Conservation (phyloP, 176 grass and related monocot genomes). For the Juncus inflexus region DNA sequence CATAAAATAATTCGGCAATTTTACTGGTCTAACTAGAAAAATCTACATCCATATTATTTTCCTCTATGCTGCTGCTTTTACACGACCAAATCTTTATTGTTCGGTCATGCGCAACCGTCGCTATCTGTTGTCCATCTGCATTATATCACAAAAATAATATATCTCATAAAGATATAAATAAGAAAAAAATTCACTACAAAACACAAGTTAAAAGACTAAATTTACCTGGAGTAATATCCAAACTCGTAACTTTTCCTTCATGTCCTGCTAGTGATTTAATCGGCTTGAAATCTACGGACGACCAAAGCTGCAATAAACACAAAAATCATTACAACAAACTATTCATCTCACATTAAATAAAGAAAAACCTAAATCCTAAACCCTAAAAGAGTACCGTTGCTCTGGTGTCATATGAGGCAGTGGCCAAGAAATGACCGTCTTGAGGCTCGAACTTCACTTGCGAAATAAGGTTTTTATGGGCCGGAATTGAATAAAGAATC, state of each 20-base stretch:
- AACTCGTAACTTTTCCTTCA: conserved; percentile 90
- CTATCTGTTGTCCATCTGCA: conserved; percentile 95
- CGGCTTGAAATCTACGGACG: conserved; percentile 81
- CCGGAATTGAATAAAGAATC: conserved; percentile 85
- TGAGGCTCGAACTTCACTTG: conserved; percentile 97
- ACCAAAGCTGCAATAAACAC: conserved; percentile 66
- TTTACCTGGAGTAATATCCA: conserved; percentile 92
- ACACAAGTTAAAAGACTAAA: neutral
- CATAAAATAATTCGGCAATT: too few species aligned
- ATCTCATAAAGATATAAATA: neutral
- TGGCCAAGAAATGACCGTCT: conserved; percentile 83
- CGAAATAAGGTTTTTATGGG: conserved; percentile 85
- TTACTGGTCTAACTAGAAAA: conserved; percentile 2
- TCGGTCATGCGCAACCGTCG: conserved; percentile 85
- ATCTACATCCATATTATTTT: conserved; percentile 76
- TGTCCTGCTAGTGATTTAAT: conserved; percentile 83
- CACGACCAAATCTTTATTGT: conserved; percentile 91
- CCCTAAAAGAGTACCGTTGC: conserved; percentile 49
- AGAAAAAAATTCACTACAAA: neutral
- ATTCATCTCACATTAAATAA: neutral
- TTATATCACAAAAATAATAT: neutral
- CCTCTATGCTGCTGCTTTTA: conserved; percentile 36
- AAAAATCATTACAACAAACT: neutral
- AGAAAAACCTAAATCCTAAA: neutral
- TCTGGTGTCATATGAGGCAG: conserved; percentile 87